These are phyloP conservation scores for Paratrypanosoma confusum DNA, from an alignment of 208 protist species.

Conservation along the genomic window DNA sequence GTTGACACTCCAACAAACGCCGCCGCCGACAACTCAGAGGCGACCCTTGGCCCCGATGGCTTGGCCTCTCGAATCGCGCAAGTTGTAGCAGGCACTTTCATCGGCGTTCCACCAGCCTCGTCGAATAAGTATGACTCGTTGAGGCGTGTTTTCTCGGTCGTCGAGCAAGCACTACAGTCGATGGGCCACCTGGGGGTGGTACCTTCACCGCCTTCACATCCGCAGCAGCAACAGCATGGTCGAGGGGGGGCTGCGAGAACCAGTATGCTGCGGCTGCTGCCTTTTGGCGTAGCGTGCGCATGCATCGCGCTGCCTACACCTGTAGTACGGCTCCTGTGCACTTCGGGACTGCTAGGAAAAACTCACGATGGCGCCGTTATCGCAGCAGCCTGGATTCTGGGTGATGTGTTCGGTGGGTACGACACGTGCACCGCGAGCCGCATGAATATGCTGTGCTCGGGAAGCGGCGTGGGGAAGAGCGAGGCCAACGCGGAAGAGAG, in stretches of 20 bases:
- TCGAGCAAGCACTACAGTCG: conserved; percentile 42
- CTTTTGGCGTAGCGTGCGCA: conserved; percentile 33
- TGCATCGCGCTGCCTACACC: conserved; percentile 33
- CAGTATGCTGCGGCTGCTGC: conserved; percentile 14
- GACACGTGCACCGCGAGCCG: background rate
- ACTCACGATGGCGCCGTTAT: conserved; percentile 42
- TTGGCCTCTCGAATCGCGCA: conserved; percentile 12
- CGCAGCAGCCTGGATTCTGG: conserved; percentile 51
- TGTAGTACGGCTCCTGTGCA: conserved; percentile 39
- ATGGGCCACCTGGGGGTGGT: conserved; percentile 29
- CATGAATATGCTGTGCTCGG: conserved; percentile 4
- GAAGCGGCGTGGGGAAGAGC: conserved; percentile 1
- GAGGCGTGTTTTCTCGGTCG: conserved; percentile 28
- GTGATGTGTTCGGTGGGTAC: conserved; percentile 38
- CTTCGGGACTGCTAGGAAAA: conserved; percentile 25
- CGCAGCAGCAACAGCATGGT: background rate
- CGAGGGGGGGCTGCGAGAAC: conserved; percentile 1
- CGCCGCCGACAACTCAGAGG: background rate
- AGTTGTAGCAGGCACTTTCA: conserved; percentile 22
- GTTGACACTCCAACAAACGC: background rate
- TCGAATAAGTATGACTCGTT: conserved; percentile 55
- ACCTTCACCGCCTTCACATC: background rate
- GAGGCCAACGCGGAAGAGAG: conserved; percentile 4
- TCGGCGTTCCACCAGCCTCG: conserved; percentile 35
- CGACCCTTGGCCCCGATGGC: background rate